These are phyloP conservation scores for Hansenula lynferdii DNA, from an alignment of 1,139 yeast genomes.

Conservation along the genomic window DNA sequence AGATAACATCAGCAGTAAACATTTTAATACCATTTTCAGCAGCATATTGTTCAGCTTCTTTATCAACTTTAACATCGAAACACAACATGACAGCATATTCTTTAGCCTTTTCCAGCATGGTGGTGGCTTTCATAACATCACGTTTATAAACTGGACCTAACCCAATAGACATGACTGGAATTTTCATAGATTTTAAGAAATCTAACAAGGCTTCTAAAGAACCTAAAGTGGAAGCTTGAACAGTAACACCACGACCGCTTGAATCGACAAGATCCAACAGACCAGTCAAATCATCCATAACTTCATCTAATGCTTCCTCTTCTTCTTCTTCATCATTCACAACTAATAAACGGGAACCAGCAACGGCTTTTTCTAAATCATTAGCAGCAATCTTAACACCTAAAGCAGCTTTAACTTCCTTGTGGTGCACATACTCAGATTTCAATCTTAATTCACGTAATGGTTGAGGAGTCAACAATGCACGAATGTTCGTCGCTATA, in stretches of 20 bases:
- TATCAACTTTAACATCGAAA: slow-evolving; percentile 95
- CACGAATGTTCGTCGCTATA: slow-evolving; percentile 95
- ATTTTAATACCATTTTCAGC: slow-evolving; percentile 87
- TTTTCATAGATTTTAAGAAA: slow-evolving; percentile 96
- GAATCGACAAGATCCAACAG: slow-evolving; percentile 91
- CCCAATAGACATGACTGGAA: slow-evolving; percentile 98
- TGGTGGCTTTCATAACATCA: slow-evolving; percentile 95
- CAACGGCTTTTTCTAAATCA: slow-evolving; percentile 97
- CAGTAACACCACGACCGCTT: slow-evolving; percentile 94
- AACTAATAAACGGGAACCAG: slow-evolving; percentile 93
- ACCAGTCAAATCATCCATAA: slow-evolving; percentile 97
- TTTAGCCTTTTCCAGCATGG: slow-evolving; percentile 96
- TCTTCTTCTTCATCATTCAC: slow-evolving; percentile 98
- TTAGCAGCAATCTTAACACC: slow-evolving; percentile 99
- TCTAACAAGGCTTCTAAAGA: slow-evolving; percentile 95
- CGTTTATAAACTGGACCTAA: slow-evolving; percentile 97
- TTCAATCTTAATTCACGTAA: slow-evolving; percentile 93
- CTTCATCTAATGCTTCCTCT: slow-evolving; percentile 96
- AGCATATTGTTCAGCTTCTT: slow-evolving; percentile 98
- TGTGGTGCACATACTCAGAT: slow-evolving; percentile 91
- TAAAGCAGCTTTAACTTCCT: slow-evolving; percentile 96
- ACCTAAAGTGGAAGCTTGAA: slow-evolving; percentile 97
- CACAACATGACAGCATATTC: slow-evolving; percentile 96
- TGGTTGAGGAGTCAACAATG: slow-evolving; percentile 96
- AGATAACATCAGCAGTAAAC: slow-evolving; percentile 93